phyloP scores from a whole-genome alignment of 805 yeast genomes.

The Danielia reshetovae region DNA sequence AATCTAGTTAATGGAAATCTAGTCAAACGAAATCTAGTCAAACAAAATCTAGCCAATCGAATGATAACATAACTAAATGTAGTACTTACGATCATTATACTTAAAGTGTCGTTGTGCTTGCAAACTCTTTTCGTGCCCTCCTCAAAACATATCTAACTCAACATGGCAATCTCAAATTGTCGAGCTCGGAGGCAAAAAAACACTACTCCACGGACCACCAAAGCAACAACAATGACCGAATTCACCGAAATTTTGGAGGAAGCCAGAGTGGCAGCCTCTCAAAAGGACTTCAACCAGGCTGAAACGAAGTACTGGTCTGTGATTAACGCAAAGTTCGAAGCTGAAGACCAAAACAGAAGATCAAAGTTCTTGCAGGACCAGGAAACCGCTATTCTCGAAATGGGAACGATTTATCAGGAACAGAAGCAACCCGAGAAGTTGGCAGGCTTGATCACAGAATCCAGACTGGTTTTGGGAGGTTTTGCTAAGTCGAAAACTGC shows the following conservation, averaged over 20 bases:
- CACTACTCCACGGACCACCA: no score
- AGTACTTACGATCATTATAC: no score
- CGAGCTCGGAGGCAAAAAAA: conserved; percentile 1
- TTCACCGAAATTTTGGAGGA: conserved; percentile 37
- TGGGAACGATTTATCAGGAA: conserved; percentile 67
- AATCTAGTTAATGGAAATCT: no score
- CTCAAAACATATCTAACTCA: no score
- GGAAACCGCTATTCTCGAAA: conserved; percentile 68
- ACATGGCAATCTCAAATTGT: no score
- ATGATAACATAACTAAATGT: no score
- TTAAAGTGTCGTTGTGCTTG: no score
- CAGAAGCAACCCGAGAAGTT: conserved; percentile 49
- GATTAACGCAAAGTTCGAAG: conserved; percentile 24
- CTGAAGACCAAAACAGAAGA: conserved; percentile 19
- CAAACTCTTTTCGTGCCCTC: no score
- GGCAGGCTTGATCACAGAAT: conserved; percentile 56
- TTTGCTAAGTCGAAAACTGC: conserved; percentile 95
- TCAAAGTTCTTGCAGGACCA: conserved; percentile 34
- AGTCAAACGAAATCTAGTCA: no score
- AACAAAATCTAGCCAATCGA: no score
- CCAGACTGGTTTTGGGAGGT: conserved; percentile 66
- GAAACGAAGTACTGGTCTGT: conserved; percentile 56
- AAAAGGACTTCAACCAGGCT: conserved; percentile 51
- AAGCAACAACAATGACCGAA: conserved; percentile 19
- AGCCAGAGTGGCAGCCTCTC: conserved; percentile 57